Evolutionary conservation across 257 asterid species (phyloP), one percentile per base, ranked within the genome.

Genomic region (Nicotiana undulata): DNA sequence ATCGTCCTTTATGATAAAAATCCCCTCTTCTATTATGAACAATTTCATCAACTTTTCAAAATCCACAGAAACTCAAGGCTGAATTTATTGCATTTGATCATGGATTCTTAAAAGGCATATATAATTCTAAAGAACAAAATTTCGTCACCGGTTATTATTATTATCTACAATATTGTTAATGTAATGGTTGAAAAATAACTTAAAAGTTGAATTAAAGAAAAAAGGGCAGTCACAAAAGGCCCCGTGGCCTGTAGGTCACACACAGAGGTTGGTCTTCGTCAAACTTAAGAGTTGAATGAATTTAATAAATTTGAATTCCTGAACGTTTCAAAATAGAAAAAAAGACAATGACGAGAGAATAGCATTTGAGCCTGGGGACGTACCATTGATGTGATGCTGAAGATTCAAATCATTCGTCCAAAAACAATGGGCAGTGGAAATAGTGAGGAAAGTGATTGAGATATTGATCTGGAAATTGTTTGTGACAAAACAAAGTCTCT

Each of bases 381-480:
- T 83, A 92, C 97, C 97, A 91, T 92, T 86, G 85, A 81, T 84
- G 40, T 60, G 58, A 40, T 53, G 68, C 63, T 83, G 63, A 20
- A 70, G 3, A 1, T 70, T 44, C 34, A 75, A 75, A 58, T 77
- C 76, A 68, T 67, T 83, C 10, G 55, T 37, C 29, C 29, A 24
- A 22, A 22, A 26, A 49, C 40, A 74, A 74, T 8, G 15, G 40
- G 78, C 61, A 74, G 77, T 74, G 56, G 17, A 51, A 51, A 51
- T 11, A 51, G 17, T 3, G 17, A 56, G 20, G 60, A 49, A 28
- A 20, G 17, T 49, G 44, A 26, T 59, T 8, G 64, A 59, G 5
- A 59, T 3, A 20, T 22, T 51, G 13, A 15, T 22, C 37, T 72
- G 59, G 7, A 72, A 37, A 70, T 44, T 70, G 77, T 20, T 70